Evolutionary conservation across 78 protist genomes (phyloP).

Genomic region (Tieghemostelium lacteum): DNA sequence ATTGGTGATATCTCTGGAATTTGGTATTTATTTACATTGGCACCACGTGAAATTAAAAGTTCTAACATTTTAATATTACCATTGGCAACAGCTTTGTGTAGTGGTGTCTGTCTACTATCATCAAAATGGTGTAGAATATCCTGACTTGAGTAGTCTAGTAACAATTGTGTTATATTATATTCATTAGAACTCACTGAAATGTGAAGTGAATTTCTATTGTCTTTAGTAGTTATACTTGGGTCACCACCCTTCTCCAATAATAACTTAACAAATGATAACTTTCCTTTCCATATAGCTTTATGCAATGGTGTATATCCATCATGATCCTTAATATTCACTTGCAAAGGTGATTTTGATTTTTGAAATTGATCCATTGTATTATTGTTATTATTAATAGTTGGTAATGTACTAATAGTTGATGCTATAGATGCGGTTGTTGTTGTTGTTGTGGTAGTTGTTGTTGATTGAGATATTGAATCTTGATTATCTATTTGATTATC

Average conservation of each 20-base stretch:
- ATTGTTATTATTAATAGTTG: constrained; percentile 4
- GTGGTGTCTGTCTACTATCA: constrained; percentile 40
- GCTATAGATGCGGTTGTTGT: neutral
- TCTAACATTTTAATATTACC: constrained; percentile 56
- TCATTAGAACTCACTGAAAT: constrained; percentile 51
- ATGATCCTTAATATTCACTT: constrained; percentile 35
- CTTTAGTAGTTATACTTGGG: constrained; percentile 43
- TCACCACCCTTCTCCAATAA: constrained; percentile 67
- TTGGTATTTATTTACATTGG: constrained; percentile 32
- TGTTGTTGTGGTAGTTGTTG: constrained; percentile 20
- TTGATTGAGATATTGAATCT: neutral
- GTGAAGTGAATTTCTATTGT: constrained; percentile 45
- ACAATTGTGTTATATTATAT: constrained; percentile 29
- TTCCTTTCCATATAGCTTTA: constrained; percentile 54
- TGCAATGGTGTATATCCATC: constrained; percentile 76
- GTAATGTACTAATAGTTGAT: neutral
- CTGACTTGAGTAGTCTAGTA: constrained; percentile 22
- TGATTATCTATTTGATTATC: no score
- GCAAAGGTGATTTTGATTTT: constrained; percentile 27
- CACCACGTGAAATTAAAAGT: constrained; percentile 51
- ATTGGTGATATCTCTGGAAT: constrained; percentile 30
- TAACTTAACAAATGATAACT: constrained; percentile 35
- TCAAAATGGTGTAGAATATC: constrained; percentile 16
- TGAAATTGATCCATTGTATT: neutral
- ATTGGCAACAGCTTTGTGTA: constrained; percentile 41